A percentile compares a stretch with the other conserved stretches of the same genome.
Conservation (phyloP, 305 asterid species). For the Euphrasia arctica region DNA sequence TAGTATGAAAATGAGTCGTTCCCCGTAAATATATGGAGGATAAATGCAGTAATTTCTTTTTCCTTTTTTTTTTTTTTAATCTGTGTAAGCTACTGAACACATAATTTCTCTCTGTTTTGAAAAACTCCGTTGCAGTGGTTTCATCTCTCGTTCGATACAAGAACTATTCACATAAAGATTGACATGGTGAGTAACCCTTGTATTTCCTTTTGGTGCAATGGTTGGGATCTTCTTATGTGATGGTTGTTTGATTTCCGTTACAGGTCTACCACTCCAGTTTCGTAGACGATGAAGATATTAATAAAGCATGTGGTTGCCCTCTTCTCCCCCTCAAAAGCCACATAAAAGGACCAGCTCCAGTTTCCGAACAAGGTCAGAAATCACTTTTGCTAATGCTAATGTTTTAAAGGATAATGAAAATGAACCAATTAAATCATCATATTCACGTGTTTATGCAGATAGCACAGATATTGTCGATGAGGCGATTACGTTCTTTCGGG, state of each 20-base stretch:
- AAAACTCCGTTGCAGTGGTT: background rate
- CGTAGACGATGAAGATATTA: background rate
- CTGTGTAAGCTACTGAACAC: too few relatives aligned
- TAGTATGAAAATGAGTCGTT: too few relatives aligned
- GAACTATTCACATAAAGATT: background rate
- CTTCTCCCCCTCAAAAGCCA: slow-evolving; percentile 8
- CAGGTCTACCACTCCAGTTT: slow-evolving; percentile 8
- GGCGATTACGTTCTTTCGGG: slow-evolving; percentile 5
- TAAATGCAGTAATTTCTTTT: too few relatives aligned
- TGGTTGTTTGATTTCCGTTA: background rate
- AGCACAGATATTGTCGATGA: slow-evolving; percentile 7
- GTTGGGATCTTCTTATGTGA: background rate
- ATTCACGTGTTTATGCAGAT: background rate
- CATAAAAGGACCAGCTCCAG: slow-evolving; percentile 7
- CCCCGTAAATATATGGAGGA: too few relatives aligned
- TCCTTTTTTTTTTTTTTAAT: too few relatives aligned
- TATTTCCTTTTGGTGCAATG: background rate
- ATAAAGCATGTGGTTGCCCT: slow-evolving; percentile 4
- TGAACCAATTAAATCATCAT: background rate
- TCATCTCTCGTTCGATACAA: background rate
- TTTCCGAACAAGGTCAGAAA: slow-evolving; percentile 4
- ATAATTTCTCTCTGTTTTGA: too few relatives aligned
- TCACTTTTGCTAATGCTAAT: background rate
- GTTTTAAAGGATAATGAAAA: background rate
- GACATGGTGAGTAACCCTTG: slow-evolving; percentile 1